Evolutionary conservation across 768 basidiomycete genomes (phyloP), one percentile per base, ranked within the genome.

Genomic region (Pisolithus microcarpus): DNA sequence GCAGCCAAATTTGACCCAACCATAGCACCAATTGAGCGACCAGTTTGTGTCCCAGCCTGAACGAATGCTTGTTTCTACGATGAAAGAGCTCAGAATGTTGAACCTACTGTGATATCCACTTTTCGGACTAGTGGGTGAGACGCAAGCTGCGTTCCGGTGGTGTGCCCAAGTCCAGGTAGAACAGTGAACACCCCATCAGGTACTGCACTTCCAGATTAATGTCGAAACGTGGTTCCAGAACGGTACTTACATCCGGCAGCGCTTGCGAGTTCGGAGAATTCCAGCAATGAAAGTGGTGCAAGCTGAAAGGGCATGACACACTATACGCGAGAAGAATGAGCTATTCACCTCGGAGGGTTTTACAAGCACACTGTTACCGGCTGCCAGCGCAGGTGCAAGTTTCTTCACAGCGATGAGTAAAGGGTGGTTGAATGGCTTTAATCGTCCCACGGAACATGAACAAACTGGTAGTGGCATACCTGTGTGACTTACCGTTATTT

Each of bases 331-430:
- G 23, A 44, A 24, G 24, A 23, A 30, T 8, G 9, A 44, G 16
- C 43, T 46, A 7, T 19, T 26, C 38, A 82, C 84, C 72, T 91
- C 87, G 40, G 87, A 88, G 1, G 88, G 86, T 58, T 91, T 91
- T 18, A 91, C 81, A 46, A 91, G 75, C 43, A 92, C 83, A 48
- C 82, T 83, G 59, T 91, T 91, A 5, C 89, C 90, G 7, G 88
- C 86, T 40, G 90, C 90, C 24, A 92, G 71, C 1, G 87, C 89
- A 5, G 87, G 87, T 0, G 84, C 87, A 49, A 92, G 85, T 68
- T 93, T 93, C 74, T 93, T 93, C 48, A 92, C 64, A 2, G 88
- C 87, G 54, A 93, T 93, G 34, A 93, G 66, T n/a, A 93, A 70
- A 1, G 91, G 91, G 56, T 93, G 90, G 58, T 93, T 93, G 66